phyloP scores from a whole-genome alignment of 768 basidiomycete species.

The Bullera alba region DNA sequence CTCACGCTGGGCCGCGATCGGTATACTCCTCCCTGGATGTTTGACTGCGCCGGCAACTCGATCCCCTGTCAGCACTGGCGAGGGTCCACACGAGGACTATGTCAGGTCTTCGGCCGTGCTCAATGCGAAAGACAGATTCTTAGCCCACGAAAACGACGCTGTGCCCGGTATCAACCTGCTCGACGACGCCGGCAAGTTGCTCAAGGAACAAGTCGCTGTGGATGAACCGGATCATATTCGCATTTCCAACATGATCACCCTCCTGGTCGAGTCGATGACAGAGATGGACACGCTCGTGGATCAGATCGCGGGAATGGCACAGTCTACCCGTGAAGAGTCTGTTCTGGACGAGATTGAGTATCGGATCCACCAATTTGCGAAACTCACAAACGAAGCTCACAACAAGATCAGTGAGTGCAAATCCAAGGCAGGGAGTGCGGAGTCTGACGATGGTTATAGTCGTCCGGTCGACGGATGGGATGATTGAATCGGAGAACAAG shows the following conservation, averaged over 20 bases:
- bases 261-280: not conserved
- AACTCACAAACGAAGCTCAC: not conserved
- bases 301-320: not conserved
- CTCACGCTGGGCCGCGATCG: not conserved
- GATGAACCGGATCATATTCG: constrained; percentile 5
- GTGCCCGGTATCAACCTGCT: not conserved
- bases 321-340: too few relatives aligned
- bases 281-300: not conserved
- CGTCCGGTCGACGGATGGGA: not conserved
- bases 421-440: not conserved
- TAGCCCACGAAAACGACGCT: not conserved
- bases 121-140: too few relatives aligned
- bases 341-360: too few relatives aligned
- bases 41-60: not conserved
- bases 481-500: constrained; percentile 14
- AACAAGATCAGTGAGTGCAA: constrained; percentile 17
- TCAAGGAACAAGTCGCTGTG: not conserved
- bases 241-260: not conserved
- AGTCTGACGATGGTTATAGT: not conserved
- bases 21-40: not conserved
- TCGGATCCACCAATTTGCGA: constrained; percentile 3
- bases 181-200: not conserved
- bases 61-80: not conserved
- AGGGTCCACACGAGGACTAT: not conserved
- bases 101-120: too few relatives aligned